These are phyloP conservation scores for Coccomyxa sp. DNA, from an alignment of 139 green algal species.

Conservation along the genomic window DNA sequence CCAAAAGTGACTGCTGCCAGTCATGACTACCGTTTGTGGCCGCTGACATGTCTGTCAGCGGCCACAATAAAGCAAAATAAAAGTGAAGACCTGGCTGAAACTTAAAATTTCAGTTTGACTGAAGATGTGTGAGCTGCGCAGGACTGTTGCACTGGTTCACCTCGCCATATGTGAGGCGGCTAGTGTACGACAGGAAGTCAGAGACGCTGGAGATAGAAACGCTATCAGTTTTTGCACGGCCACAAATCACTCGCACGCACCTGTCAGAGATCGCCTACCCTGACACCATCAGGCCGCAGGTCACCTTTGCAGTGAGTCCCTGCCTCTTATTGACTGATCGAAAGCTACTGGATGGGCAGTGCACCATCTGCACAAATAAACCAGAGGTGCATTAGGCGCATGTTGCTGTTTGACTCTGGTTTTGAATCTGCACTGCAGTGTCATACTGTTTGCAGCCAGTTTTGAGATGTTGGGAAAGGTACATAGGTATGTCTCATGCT, in stretches of 20 bases:
- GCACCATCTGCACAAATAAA: background rate
- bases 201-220: constrained; percentile 10
- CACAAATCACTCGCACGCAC: constrained; percentile 7
- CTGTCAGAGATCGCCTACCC: constrained; percentile 20
- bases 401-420: background rate
- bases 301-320: constrained; percentile 27
- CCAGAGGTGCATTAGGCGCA: background rate
- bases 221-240: constrained; percentile 25
- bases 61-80: background rate
- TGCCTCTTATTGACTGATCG: background rate
- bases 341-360: background rate
- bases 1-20: background rate
- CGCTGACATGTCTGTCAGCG: background rate
- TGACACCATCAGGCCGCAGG: constrained; percentile 34
- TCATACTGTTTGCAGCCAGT: background rate
- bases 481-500: background rate
- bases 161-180: constrained; percentile 19
- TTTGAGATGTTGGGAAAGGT: background rate
- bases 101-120: background rate
- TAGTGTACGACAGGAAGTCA: constrained; percentile 8
- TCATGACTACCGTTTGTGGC: background rate
- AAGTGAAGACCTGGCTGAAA: background rate
- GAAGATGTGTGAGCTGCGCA: background rate
- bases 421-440: background rate
- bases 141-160: constrained; percentile 45